Evolutionary conservation across 371 early-diverging fungal species (phyloP), one percentile per base, ranked within the genome.

Genomic region (Mortierella sp.): DNA sequence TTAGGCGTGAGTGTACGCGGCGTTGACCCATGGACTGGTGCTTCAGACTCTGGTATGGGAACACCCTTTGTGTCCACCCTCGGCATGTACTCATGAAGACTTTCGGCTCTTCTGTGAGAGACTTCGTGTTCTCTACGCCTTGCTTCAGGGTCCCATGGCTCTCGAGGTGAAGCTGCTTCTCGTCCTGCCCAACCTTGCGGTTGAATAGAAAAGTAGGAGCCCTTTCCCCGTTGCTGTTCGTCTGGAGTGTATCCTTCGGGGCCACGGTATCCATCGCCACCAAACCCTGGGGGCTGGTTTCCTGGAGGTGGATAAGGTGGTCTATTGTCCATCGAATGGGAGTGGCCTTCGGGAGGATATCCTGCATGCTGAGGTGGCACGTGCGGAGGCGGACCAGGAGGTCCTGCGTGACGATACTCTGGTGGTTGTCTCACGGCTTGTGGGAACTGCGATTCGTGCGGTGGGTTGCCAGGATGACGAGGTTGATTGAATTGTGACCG

Each of bases 391-490:
- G 42, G 53, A 28, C 53, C 53, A 13, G 45, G n/a, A 21, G 9
- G 31, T 10, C 19, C 53, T 18, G 53, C 1, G n/a, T 41, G 56
- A 16, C 57, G 64, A 19, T 16, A 45, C 34, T 58, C 58, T 5
- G 39, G 63, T 10, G 66, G 58, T 38, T 71, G 65, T 14, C 58
- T 60, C 57, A 52, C 42, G 5, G 49, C 49, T 19, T 63, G 65
- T 26, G 64, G 39, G 14, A 61, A n/a, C 34, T 41, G 41, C 21
- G 51, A 49, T 12, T 67, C 60, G 23, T 53, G 56, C n/a, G 60
- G 61, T 2, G 21, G 23, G 23, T 39, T 18, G 42, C 50, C 46
- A 6, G 60, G 51, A 26, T 59, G 67, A 21, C 61, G 61, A 12
- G 45, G 46, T 7, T 16, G 26, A 19, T 42, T 34, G 16, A 45